Evolutionary conservation across 306 rosid genomes (phyloP), one percentile per base, ranked within the genome.

Genomic region (Cucurbita argyrosperma): DNA sequence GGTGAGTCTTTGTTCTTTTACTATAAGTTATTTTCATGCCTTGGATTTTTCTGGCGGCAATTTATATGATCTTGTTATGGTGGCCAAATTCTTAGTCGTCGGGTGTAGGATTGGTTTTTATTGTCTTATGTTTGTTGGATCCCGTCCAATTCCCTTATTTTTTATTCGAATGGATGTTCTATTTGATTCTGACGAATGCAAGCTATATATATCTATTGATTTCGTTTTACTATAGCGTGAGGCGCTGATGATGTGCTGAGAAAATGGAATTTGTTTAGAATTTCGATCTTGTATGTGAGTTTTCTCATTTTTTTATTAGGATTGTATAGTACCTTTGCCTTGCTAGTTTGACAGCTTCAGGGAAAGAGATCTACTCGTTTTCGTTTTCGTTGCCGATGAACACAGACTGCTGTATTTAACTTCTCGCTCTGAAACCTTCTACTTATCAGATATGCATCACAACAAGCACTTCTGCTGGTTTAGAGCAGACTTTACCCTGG

Each of bases 401-500:
- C 59, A 26, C 7, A 37, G 59, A 52, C 30, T 11, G 30, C n/a
- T 7, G 35, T 71, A 21, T 49, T 8, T 30, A 16, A 58, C 38
- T 47, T 75, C 6, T 39, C 26, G 49, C 66, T 61, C 58, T 10
- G 71, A 21, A 23, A 12, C 52, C 45, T 84, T 60, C 19, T 70
- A 4, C 77, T 8, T 85, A 42, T 57, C 79, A 89, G 97, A 86
- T 89, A 81, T 85, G 90, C 74, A 76, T 92, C 68, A 84, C 88
- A 11, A 85, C 96, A 7, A 89, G 96, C 75, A 94, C 96, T 83
- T 89, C 97, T 30, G 96, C 91, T 61, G 90, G 90, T 71, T 80
- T 94, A 75, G 95, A 91, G 77, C 99, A 94, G 84, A 89, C 80
- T 51, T 84, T 94, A 81, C 99, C 99, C 1, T 91, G 99, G 99